phyloP scores from a whole-genome alignment of 371 early-diverging fungal species.

The Astathelohania contejeani region DNA sequence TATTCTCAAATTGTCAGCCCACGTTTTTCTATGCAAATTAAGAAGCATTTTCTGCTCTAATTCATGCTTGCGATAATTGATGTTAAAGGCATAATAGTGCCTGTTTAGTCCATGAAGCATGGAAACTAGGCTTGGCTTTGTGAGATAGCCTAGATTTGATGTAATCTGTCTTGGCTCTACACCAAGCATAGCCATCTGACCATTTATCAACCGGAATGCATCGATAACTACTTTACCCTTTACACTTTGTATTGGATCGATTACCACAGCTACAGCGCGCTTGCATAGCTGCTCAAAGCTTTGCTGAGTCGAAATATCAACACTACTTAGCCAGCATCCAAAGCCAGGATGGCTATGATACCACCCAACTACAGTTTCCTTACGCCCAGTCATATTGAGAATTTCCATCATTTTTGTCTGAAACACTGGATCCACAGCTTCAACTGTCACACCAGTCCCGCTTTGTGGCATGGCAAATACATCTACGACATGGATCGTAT shows the following conservation, averaged over 20 bases:
- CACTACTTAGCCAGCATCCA: conserved; percentile 98
- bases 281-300: conserved; percentile 83
- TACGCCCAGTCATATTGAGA: conserved; percentile 90
- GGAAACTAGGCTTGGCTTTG: conserved; percentile 74
- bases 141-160: conserved; percentile 93
- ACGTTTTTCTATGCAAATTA: conserved; percentile 90
- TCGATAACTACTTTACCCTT: conserved; percentile 99
- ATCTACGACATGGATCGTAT: conserved; percentile 95
- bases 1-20: conserved; percentile 83
- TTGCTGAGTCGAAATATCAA: conserved; percentile 94
- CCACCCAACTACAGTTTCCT: conserved; percentile 99
- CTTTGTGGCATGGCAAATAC: conserved; percentile 99
- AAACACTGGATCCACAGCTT: conserved; percentile 97
- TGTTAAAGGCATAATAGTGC: conserved; percentile 95
- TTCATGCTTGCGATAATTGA: conserved; percentile 93
- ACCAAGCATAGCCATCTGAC: conserved; percentile 66
- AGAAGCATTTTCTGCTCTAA: conserved; percentile 95
- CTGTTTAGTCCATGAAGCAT: conserved; percentile 95
- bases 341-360: conserved; percentile 99
- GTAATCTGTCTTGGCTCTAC: conserved; percentile 96
- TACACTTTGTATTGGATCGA: conserved; percentile 98
- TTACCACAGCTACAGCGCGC: conserved; percentile 94
- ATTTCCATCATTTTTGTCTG: conserved; percentile 99
- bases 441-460: conserved; percentile 96
- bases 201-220: conserved; percentile 90